These are phyloP conservation scores for Striga asiatica DNA, from an alignment of 257 asterid genomes.

Conservation along the genomic window DNA sequence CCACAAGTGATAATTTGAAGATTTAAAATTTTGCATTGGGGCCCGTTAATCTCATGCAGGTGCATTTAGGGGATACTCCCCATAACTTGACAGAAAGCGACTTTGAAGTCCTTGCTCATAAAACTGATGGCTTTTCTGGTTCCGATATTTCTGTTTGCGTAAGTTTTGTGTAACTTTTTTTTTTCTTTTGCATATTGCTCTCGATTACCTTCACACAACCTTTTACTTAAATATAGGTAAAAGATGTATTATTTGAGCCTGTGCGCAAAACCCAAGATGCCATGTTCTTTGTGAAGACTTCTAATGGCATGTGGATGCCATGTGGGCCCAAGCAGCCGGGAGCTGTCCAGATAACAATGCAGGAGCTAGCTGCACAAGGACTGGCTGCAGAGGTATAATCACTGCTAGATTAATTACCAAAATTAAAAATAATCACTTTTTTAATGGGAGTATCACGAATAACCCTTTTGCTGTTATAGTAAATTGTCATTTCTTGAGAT, in stretches of 20 bases:
- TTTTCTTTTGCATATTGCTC: too few relatives aligned
- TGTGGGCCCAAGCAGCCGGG: slow-evolving; percentile 89
- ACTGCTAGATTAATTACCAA: too few relatives aligned
- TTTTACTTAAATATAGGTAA: slow-evolving; percentile 39
- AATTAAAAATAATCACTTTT: too few relatives aligned
- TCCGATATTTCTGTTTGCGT: slow-evolving; percentile 74
- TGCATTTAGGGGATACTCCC: slow-evolving; percentile 80
- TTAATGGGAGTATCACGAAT: too few relatives aligned
- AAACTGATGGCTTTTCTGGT: slow-evolving; percentile 75
- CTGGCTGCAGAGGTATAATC: slow-evolving; percentile 56
- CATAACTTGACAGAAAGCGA: slow-evolving; percentile 59
- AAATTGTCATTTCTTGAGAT: too few relatives aligned
- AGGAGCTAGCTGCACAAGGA: slow-evolving; percentile 77
- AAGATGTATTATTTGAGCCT: slow-evolving; percentile 94
- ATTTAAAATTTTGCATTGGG: neutral
- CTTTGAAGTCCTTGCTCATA: slow-evolving; percentile 51
- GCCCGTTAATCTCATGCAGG: slow-evolving; percentile 27
- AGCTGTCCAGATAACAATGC: slow-evolving; percentile 76
- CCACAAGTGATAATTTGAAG: neutral
- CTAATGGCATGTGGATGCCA: slow-evolving; percentile 67
- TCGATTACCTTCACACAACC: neutral
- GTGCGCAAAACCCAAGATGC: slow-evolving; percentile 98
- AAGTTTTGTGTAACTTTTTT: too few relatives aligned
- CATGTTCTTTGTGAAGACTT: slow-evolving; percentile 50
- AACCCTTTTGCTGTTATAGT: too few relatives aligned